Evolutionary conservation across 1,284 basidiomycete species (phyloP), one percentile per base, ranked within the genome.

Genomic region (Ceratobasidium sp.): DNA sequence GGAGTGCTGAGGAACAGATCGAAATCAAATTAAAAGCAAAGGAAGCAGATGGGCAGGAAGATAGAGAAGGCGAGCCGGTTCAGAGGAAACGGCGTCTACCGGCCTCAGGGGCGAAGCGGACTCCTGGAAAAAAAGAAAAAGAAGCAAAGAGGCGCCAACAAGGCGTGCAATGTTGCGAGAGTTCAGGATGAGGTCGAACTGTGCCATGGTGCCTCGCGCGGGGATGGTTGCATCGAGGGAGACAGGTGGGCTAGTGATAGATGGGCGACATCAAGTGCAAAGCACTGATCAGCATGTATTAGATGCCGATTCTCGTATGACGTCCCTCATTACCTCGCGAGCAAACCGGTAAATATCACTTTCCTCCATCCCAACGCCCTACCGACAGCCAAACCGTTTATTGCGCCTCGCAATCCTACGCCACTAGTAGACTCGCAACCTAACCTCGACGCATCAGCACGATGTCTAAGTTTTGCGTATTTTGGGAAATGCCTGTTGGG

Each of bases 291-390:
- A 64, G 56, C 53, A 26, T 51, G 18, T 64, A 18, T 7, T 80
- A 95, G 93, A 77, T 98, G 97, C 83, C 90, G 92, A 46, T 94
- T 91, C 83, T 92, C 91, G 2, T 97, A 99, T 84, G 93, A 96
- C 82, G 87, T 97, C 79, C 82, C 87, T 2, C 88, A 87, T 2
- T 99, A 98, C 85, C 90, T 98, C 49, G 88, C 88, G 20, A 89
- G 88, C 0, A 98, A 98, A 86, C 90, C 92, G 0, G 86, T 84
- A 69, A 97, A 98, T 83, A 87, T 97, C 28, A 88, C 87, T 64
- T 89, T 93, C 68, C 90, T 91, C 5, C 82, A 86, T 5, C 70
- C 85, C 0, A 83, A 86, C 6, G 86, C 87, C 61, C 85, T 92
- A 42, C 83, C 81, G 3, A 83, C 85, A 46, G 78, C 83, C 33